Conservation (phyloP, 1,139 yeast genomes). For the Zygosaccharomyces pseudobailii region DNA sequence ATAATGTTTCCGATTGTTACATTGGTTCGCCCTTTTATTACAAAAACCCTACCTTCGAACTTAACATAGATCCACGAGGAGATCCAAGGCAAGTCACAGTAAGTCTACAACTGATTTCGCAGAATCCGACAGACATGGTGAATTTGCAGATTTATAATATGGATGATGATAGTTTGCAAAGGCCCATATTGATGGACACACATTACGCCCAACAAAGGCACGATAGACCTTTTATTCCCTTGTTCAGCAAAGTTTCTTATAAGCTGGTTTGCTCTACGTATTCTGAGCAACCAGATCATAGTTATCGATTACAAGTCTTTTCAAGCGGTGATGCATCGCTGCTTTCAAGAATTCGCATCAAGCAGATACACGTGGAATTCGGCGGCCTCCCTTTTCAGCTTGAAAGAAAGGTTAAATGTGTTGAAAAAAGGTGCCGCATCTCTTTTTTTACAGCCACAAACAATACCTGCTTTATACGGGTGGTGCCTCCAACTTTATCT, state of each 20-base stretch:
- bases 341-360: constrained; percentile 3
- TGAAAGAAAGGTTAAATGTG: constrained; percentile 14
- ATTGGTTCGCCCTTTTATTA: constrained; percentile 37
- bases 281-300: constrained; percentile 1
- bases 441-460: constrained; percentile 19
- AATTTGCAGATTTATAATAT: constrained; percentile 35
- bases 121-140: constrained; percentile 24
- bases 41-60: constrained; percentile 60
- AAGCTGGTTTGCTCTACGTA: constrained; percentile 33
- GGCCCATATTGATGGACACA: constrained; percentile 34
- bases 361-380: constrained; percentile 12
- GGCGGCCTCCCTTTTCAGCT: constrained; percentile 20
- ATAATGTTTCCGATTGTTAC: not conserved
- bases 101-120: constrained; percentile 43
- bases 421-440: constrained; percentile 10
- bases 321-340: not conserved
- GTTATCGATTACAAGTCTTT: constrained; percentile 11
- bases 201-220: constrained; percentile 34
- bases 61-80: constrained; percentile 24
- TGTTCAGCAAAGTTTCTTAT: constrained; percentile 40
- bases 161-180: constrained; percentile 29
- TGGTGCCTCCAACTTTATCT: constrained; percentile 9
- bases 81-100: constrained; percentile 28
- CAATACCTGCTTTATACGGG: constrained; percentile 18
- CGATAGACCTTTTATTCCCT: constrained; percentile 30